These are phyloP conservation scores for Fonsecaea pugnacius DNA, from an alignment of 2,329 filamentous ascomycete species.

Conservation along the genomic window DNA sequence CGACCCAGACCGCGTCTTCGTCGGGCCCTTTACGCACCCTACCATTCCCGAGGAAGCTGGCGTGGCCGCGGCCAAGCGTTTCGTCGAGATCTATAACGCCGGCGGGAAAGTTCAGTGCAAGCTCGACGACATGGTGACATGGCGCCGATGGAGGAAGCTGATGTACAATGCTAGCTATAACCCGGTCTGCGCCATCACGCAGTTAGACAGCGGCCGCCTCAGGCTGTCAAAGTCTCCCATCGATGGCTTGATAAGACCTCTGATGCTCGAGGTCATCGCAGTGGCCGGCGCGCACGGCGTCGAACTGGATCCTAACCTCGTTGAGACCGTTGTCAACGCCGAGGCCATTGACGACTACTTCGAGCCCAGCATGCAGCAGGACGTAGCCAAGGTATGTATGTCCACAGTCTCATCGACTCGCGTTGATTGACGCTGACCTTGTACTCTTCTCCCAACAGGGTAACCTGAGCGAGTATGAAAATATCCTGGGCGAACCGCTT, in stretches of 20 bases:
- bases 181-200: constrained; percentile 55
- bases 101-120: constrained; percentile 50
- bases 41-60: not conserved
- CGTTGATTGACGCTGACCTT: no score
- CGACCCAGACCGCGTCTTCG: constrained; percentile 54
- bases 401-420: not conserved
- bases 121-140: constrained; percentile 42
- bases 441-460: constrained; percentile 42
- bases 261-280: constrained; percentile 51
- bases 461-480: constrained; percentile 61
- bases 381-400: constrained; percentile 54
- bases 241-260: constrained; percentile 55
- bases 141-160: constrained; percentile 45
- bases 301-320: constrained; percentile 49
- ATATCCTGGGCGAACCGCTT: constrained; percentile 61
- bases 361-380: constrained; percentile 60
- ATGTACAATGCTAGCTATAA: constrained; percentile 58
- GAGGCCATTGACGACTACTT: constrained; percentile 55
- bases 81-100: constrained; percentile 54
- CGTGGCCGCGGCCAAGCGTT: constrained; percentile 44
- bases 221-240: constrained; percentile 52
- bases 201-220: constrained; percentile 57
- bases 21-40: constrained; percentile 48
- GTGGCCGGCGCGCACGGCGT: constrained; percentile 52
- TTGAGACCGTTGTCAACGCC: constrained; percentile 53